Conservation (phyloP, 2,329 filamentous ascomycete species). For the Sclerotiophoma versabilis region DNA sequence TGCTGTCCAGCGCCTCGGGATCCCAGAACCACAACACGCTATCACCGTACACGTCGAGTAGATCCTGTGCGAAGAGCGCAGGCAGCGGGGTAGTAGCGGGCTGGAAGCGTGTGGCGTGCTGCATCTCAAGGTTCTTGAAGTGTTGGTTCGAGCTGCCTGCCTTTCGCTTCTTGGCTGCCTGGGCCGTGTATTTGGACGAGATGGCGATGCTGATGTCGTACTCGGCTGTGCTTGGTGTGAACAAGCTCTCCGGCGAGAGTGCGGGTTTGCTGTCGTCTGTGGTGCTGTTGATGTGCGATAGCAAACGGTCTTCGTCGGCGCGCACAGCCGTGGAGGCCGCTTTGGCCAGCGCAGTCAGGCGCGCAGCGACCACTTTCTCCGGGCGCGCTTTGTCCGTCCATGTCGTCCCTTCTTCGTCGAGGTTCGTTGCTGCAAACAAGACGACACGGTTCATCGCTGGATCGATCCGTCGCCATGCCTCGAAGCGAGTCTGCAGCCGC, state of each 20-base stretch:
- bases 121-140: constrained; percentile 82
- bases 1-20: constrained; percentile 60
- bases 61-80: constrained; percentile 69
- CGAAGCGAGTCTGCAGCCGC: constrained; percentile 73
- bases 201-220: constrained; percentile 89
- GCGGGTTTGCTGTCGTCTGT: not conserved
- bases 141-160: constrained; percentile 50
- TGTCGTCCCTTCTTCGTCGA: constrained; percentile 77
- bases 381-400: constrained; percentile 77
- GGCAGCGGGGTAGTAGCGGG: constrained; percentile 65
- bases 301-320: constrained; percentile 60
- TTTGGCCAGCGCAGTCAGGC: constrained; percentile 82
- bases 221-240: constrained; percentile 74
- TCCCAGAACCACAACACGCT: constrained; percentile 83
- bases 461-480: constrained; percentile 87
- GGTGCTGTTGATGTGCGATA: constrained; percentile 21
- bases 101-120: constrained; percentile 40
- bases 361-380: constrained; percentile 80
- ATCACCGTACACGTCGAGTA: constrained; percentile 71
- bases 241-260: constrained; percentile 65
- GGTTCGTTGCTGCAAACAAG: constrained; percentile 80
- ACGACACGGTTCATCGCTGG: constrained; percentile 84
- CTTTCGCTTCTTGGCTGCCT: constrained; percentile 30
- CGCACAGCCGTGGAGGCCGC: constrained; percentile 66
- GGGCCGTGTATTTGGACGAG: constrained; percentile 58